phyloP scores from a whole-genome alignment of 257 asterid genomes.

The Gentiana straminea region DNA sequence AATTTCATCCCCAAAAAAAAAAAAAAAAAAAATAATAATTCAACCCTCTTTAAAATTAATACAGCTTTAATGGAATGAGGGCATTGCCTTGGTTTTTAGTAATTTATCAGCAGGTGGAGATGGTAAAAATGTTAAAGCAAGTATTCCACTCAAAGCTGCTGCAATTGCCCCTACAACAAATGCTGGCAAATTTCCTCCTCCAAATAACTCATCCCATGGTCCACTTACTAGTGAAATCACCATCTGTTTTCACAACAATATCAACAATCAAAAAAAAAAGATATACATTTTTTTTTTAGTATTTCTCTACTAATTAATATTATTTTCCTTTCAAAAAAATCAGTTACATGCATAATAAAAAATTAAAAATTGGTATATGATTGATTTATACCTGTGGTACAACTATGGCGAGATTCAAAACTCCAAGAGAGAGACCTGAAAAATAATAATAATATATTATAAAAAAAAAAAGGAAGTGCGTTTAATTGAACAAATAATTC shows the following conservation, averaged over 20 bases:
- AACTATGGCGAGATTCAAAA: conserved; percentile 78
- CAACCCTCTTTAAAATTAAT: no score
- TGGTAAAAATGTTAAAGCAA: conserved; percentile 25
- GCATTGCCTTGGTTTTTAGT: neutral
- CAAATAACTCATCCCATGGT: conserved; percentile 63
- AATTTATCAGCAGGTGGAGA: neutral
- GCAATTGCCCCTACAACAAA: conserved; percentile 60
- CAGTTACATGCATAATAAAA: no score
- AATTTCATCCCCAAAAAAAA: no score
- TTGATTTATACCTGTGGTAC: conserved; percentile 56
- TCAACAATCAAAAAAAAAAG: neutral
- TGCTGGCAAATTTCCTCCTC: conserved; percentile 84
- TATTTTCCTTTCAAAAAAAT: no score
- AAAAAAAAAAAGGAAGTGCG: no score
- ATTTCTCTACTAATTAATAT: no score
- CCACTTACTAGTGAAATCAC: conserved; percentile 60
- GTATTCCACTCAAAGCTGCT: conserved; percentile 50
- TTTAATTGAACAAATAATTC: no score
- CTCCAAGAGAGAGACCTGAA: conserved; percentile 54
- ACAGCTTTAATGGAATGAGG: conserved; percentile 2
- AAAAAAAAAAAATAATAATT: no score
- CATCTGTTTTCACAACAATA: conserved; percentile 18
- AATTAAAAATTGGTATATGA: neutral
- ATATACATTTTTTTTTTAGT: no score
- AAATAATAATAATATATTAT: no score